Percentiles rank a stretch among this genome's conserved stretches.
Conservation (phyloP, 2,329 filamentous ascomycete species). For the Periconia macrospinosa region DNA sequence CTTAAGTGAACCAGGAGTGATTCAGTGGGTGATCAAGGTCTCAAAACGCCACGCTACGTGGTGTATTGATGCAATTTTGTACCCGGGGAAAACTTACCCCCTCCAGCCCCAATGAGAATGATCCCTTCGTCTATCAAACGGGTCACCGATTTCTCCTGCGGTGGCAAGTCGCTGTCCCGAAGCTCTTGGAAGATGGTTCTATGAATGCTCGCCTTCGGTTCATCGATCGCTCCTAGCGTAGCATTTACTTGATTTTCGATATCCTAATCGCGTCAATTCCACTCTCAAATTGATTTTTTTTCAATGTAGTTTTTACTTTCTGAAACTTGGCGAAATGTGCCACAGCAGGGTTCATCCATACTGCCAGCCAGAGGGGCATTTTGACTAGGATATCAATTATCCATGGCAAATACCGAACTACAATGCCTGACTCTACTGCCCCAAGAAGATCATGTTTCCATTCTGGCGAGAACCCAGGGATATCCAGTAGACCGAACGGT, state of each 20-base stretch:
- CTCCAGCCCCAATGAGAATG: slow-evolving; percentile 8
- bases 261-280: no score
- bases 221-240: no score
- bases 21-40: no score
- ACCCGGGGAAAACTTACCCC: no score
- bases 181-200: slow-evolving; percentile 37
- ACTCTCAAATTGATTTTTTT: no score
- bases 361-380: background rate
- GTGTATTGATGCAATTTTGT: no score
- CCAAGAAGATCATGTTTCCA: slow-evolving; percentile 1
- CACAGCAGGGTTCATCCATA: slow-evolving; percentile 3
- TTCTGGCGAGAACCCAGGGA: slow-evolving; percentile 2
- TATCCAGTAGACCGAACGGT: slow-evolving; percentile 5
- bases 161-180: slow-evolving; percentile 23
- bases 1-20: no score
- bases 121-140: slow-evolving; percentile 12
- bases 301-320: background rate
- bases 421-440: background rate
- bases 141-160: slow-evolving; percentile 13
- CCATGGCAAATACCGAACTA: slow-evolving; percentile 6
- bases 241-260: no score
- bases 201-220: background rate
- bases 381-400: background rate
- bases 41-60: no score
- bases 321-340: slow-evolving; percentile 1